Base-by-base conservation (phyloP, 345 rosid species). In the Schrenkiella parvula region DNA sequence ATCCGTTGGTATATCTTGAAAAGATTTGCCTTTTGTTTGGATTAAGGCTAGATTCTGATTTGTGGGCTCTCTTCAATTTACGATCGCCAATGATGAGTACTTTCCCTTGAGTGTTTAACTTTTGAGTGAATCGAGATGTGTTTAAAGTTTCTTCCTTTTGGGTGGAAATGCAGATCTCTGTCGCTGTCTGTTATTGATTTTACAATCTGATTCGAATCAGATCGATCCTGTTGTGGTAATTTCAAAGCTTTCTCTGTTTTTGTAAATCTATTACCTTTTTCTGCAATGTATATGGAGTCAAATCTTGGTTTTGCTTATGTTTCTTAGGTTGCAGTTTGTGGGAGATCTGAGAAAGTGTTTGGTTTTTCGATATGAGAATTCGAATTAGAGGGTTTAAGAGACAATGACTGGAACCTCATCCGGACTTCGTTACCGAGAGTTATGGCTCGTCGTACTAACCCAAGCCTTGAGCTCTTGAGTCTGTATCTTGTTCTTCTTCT, bases 341-440 rank as follows among this genome's bases (percentile, higher is more conserved):
- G 44, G 58, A 38, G 68, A 70, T 68, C 62, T 55, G 78, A 70
- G 55, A 70, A 23, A 50, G 28, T 22, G 38, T 34, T 34, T 64
- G 32, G 79, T 39, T 58, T 32, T 66, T 28, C 38, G 46, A 70
- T 48, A 68, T 78, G 85, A 66, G 80, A 83, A 42, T 73, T 66
- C 79, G 78, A 63, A 42, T 48, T 57, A 78, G 72, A 54, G 82
- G 80, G 69, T 79, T 78, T 80, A 81, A 84, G 86, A 80, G 71
- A 82, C 84, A 84, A 89, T 89, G 97, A 88, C 82, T 81, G 95
- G 85, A 79, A 77, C 81, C 90, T 85, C 89, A 79, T 82, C 83
- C 80, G 88, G 86, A 37, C 72, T 71, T 71, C 78, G 87, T 47
- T 65, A 72, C 82, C 38, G 29, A 48, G 54, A 48, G 54, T 71